These are phyloP conservation scores for Alternaria sp. DNA, from an alignment of 2,329 filamentous ascomycete species.

Conservation along the genomic window DNA sequence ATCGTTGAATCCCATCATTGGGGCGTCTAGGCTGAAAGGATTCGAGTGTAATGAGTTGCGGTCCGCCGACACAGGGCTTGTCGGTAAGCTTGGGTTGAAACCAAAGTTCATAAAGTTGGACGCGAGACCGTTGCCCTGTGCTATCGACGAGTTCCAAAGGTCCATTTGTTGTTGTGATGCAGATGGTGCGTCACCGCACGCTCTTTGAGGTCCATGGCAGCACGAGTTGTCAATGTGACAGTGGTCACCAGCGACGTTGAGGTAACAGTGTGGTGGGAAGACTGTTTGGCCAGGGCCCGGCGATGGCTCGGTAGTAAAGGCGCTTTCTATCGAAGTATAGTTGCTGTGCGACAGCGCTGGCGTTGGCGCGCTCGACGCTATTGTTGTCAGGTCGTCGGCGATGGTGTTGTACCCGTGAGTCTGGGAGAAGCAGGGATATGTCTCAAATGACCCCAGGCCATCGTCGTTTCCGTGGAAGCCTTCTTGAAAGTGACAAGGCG, in stretches of 20 bases:
- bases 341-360: constrained; percentile 41
- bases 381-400: constrained; percentile 26
- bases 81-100: constrained; percentile 27
- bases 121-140: constrained; percentile 34
- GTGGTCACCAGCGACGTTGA: constrained; percentile 40
- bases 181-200: constrained; percentile 36
- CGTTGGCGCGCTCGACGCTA: constrained; percentile 35
- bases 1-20: constrained; percentile 29
- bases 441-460: constrained; percentile 33
- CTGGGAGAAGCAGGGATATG: constrained; percentile 40
- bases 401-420: constrained; percentile 23
- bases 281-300: constrained; percentile 24
- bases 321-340: constrained; percentile 40
- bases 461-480: constrained; percentile 30
- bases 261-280: constrained; percentile 31
- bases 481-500: constrained; percentile 44
- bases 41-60: constrained; percentile 17
- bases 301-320: constrained; percentile 36
- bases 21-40: constrained; percentile 24
- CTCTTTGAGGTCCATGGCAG: constrained; percentile 38
- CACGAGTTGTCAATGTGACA: constrained; percentile 47
- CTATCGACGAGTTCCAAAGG: constrained; percentile 35
- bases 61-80: constrained; percentile 26
- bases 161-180: constrained; percentile 34
- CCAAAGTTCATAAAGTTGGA: constrained; percentile 36